These are phyloP conservation scores for Alternaria tenuissima DNA, from an alignment of 2,329 filamentous ascomycete species.

Conservation along the genomic window DNA sequence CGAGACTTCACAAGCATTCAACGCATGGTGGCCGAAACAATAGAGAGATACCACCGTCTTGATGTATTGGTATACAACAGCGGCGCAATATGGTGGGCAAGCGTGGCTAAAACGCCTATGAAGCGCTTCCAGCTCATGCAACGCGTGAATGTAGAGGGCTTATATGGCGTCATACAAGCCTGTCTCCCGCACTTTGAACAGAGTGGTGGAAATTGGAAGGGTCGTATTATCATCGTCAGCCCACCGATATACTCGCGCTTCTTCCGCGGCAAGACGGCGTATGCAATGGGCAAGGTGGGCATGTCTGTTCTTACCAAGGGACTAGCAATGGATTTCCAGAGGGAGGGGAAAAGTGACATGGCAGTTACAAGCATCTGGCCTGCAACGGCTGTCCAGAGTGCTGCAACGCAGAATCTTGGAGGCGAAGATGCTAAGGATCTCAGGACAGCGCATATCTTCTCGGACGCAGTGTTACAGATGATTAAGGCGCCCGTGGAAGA, in stretches of 20 bases:
- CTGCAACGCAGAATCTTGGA: slow-evolving; percentile 67
- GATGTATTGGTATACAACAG: slow-evolving; percentile 84
- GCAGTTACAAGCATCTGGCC: slow-evolving; percentile 86
- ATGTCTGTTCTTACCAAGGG: slow-evolving; percentile 86
- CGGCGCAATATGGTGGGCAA: slow-evolving; percentile 85
- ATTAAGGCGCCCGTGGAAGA: slow-evolving; percentile 64
- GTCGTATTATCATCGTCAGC: slow-evolving; percentile 78
- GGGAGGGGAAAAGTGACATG: slow-evolving; percentile 72
- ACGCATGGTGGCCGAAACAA: slow-evolving; percentile 65
- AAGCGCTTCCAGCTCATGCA: slow-evolving; percentile 74
- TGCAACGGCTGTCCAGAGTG: slow-evolving; percentile 78
- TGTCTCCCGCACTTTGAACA: slow-evolving; percentile 70
- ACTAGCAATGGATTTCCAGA: slow-evolving; percentile 79
- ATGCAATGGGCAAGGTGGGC: slow-evolving; percentile 78
- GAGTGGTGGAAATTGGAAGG: slow-evolving; percentile 60
- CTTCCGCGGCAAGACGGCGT: slow-evolving; percentile 85
- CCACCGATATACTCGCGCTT: slow-evolving; percentile 88
- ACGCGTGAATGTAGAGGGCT: slow-evolving; percentile 66
- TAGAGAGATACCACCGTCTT: slow-evolving; percentile 67
- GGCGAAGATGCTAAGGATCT: slow-evolving; percentile 63
- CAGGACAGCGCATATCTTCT: slow-evolving; percentile 76
- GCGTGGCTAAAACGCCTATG: slow-evolving; percentile 74
- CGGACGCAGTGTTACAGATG: slow-evolving; percentile 79
- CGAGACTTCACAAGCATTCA: slow-evolving; percentile 69
- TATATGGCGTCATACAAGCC: slow-evolving; percentile 77